Evolutionary conservation across 139 green algal genomes (phyloP).

Genomic region (Ettlia oleoabundans): DNA sequence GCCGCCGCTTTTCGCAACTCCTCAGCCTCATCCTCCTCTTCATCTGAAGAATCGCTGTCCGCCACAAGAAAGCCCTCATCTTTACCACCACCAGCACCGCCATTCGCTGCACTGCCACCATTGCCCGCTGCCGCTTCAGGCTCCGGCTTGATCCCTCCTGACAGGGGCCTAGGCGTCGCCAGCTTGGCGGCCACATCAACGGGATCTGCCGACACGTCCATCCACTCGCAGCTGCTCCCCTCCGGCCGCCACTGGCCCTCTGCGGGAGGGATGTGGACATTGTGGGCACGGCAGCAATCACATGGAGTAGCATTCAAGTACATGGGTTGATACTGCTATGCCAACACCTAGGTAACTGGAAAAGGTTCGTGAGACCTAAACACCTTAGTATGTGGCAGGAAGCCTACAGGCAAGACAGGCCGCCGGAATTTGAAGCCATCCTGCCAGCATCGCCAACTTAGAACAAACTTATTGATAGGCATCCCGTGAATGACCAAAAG

Average conservation of each 20-base stretch:
- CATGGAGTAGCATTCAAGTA: too few relatives aligned
- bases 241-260: conserved; percentile 61
- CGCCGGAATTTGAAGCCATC: too few relatives aligned
- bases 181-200: neutral
- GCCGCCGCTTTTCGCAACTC: conserved; percentile 15
- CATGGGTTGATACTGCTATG: too few relatives aligned
- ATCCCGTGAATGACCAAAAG: too few relatives aligned
- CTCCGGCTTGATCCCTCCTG: neutral
- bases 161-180: neutral
- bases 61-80: conserved; percentile 8
- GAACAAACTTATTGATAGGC: too few relatives aligned
- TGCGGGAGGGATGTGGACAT: too few relatives aligned
- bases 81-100: neutral
- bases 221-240: conserved; percentile 25
- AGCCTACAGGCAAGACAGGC: too few relatives aligned
- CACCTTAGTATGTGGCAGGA: too few relatives aligned
- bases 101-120: neutral
- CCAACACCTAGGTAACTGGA: too few relatives aligned
- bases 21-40: conserved; percentile 37
- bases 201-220: conserved; percentile 28
- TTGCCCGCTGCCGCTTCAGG: neutral
- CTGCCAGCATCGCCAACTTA: too few relatives aligned
- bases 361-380: too few relatives aligned
- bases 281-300: too few relatives aligned
- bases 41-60: conserved; percentile 34